Percentiles rank a stretch among this genome's conserved stretches.
Evolutionary conservation across 1,284 basidiomycete genomes (phyloP).

Genomic region (Cutaneotrichosporon cyanovorans): DNA sequence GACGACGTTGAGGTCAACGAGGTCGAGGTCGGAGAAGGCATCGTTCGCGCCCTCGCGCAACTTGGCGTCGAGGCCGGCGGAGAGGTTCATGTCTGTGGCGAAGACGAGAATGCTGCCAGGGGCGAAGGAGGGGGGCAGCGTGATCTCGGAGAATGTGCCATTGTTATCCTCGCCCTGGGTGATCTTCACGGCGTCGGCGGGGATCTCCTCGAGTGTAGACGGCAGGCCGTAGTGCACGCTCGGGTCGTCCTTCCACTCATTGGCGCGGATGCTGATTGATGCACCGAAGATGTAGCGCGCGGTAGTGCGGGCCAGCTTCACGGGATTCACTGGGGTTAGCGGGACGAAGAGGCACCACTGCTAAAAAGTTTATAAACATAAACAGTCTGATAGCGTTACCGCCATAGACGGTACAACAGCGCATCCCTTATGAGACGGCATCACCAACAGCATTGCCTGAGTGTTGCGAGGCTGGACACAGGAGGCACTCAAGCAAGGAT

Average conservation of each 20-base stretch:
- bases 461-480: too few species aligned
- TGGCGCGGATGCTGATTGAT: conserved; percentile 59
- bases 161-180: conserved; percentile 53
- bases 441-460: too few species aligned
- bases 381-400: too few species aligned
- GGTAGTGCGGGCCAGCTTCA: conserved; percentile 69
- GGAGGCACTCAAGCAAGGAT: too few species aligned
- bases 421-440: too few species aligned
- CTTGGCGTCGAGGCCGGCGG: conserved; percentile 60
- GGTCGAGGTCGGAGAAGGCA: conserved; percentile 65
- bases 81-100: conserved; percentile 62
- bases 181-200: conserved; percentile 49
- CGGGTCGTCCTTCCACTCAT: conserved; percentile 55
- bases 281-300: conserved; percentile 75
- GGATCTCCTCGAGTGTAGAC: conserved; percentile 60
- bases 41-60: conserved; percentile 61
- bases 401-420: too few species aligned
- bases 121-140: conserved; percentile 76
- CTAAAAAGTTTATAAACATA: neutral
- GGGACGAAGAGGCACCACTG: too few species aligned
- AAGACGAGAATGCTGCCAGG: conserved; percentile 89
- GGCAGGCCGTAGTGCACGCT: conserved; percentile 64
- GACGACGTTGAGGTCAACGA: conserved; percentile 79
- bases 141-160: conserved; percentile 67
- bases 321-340: conserved; percentile 59